Evolutionary conservation across 2,329 filamentous ascomycete species (phyloP).

Genomic region (Emergomyces africanus): DNA sequence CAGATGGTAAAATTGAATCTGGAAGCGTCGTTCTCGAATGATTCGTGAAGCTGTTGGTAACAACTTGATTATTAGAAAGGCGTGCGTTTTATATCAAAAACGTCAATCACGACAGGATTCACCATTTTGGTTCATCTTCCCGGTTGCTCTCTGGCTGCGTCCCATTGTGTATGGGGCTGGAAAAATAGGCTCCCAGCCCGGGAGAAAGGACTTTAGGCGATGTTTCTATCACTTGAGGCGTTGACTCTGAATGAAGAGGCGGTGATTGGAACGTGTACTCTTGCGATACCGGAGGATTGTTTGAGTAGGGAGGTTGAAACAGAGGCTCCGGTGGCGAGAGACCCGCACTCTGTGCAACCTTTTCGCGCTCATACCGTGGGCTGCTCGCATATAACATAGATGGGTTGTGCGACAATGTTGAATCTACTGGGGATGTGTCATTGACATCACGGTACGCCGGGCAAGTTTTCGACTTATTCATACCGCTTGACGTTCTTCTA

Average conservation of each 20-base stretch:
- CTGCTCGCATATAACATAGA: neutral
- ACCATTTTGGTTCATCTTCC: neutral
- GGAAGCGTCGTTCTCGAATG: neutral
- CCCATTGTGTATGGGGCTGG: neutral
- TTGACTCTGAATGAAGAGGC: neutral
- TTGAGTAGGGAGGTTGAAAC: neutral
- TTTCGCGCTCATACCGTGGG: neutral
- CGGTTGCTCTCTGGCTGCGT: neutral
- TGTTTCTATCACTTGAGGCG: neutral
- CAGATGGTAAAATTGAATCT: conserved; percentile 3
- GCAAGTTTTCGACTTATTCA: neutral
- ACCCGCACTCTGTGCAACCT: neutral
- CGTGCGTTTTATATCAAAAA: neutral
- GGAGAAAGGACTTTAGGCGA: neutral
- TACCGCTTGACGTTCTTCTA: neutral
- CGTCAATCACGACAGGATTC: neutral
- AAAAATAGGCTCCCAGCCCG: neutral
- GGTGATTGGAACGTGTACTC: neutral
- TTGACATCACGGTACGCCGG: neutral
- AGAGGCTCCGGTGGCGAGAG: too few relatives aligned
- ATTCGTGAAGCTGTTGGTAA: neutral
- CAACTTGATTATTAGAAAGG: neutral
- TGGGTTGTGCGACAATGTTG: neutral
- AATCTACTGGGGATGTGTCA: neutral
- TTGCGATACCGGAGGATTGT: neutral